Conservation (phyloP, 345 rosid genomes). For the Hibiscus tridactylites region DNA sequence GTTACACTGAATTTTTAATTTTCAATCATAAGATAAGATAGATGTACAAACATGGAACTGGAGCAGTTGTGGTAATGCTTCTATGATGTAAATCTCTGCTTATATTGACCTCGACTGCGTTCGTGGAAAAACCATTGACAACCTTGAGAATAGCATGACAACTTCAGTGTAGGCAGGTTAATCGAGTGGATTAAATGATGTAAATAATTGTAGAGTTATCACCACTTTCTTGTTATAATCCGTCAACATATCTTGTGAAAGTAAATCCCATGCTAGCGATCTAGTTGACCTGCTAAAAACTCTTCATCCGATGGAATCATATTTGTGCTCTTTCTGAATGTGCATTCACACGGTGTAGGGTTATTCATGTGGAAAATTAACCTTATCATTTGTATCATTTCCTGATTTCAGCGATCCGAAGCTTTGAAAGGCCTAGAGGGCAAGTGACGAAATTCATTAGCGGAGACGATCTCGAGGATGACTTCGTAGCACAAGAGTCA, state of each 20-base stretch:
- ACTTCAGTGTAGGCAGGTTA: background rate
- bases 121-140: background rate
- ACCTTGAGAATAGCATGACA: background rate
- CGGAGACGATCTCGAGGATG: conserved; percentile 92
- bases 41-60: no score
- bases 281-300: background rate
- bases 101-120: background rate
- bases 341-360: background rate
- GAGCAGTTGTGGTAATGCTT: background rate
- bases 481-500: conserved; percentile 39
- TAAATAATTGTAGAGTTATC: background rate
- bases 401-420: conserved; percentile 28
- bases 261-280: background rate
- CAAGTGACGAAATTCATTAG: conserved; percentile 55
- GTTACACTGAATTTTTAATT: background rate
- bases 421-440: conserved; percentile 35
- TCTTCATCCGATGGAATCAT: background rate
- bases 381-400: conserved; percentile 4
- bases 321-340: background rate
- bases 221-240: background rate
- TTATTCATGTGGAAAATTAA: conserved; percentile 1
- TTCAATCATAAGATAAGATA: background rate
- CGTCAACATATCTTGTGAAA: background rate
- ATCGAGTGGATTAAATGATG: background rate
- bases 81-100: background rate